Base-by-base conservation (phyloP, 805 yeast genomes). In the Wickerhamiella sergipiensis region DNA sequence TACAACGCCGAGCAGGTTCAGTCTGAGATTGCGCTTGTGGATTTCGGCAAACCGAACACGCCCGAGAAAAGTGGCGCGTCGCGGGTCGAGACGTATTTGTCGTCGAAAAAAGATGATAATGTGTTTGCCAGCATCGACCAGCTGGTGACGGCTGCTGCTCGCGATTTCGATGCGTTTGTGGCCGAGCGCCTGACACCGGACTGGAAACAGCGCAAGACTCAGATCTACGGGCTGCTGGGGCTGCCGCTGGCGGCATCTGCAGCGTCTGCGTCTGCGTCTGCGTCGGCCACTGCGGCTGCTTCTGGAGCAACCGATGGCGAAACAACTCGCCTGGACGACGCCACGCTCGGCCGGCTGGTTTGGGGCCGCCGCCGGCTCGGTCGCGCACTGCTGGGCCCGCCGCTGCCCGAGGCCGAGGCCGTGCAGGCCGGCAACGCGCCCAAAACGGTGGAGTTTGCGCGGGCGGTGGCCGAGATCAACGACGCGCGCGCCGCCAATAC, bases 1-100 rank as follows among this genome's bases (percentile, higher is more conserved):
- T 76, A 88, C 49, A 80, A 85, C 43, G 81, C 90, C 48, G 95
- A 86, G 59, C 92, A 86, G 52, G 79, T 89, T 40, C 88, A 85
- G 56, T 53, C 68, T 65, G 64, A 75, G 57, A 62, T 74, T 53
- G 71, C 73, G 47, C 45, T 50, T 39, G 33, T 36, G 15, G 29
- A 31, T 23, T 24, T 19, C 42, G 19, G 9, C 40, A 15, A 13
- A 12, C 55, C 26, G 26, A 8, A 24, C 5, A 24, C 26, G 8
- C 8, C 26, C 8, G 26, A 24, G 8, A 24, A 24, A 8, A 24
- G 26, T 24, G 26, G 54, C 26, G 46, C 46, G 45, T 61, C 61
- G 53, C 57, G 61, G 4, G 70, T 83, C 31, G 89, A 83, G 53
- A 71, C 71, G 44, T 85, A 81, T 60, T 65, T 88, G 53, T 75